Conservation (phyloP, 345 rosid species). For the Pelargonium nanum region DNA sequence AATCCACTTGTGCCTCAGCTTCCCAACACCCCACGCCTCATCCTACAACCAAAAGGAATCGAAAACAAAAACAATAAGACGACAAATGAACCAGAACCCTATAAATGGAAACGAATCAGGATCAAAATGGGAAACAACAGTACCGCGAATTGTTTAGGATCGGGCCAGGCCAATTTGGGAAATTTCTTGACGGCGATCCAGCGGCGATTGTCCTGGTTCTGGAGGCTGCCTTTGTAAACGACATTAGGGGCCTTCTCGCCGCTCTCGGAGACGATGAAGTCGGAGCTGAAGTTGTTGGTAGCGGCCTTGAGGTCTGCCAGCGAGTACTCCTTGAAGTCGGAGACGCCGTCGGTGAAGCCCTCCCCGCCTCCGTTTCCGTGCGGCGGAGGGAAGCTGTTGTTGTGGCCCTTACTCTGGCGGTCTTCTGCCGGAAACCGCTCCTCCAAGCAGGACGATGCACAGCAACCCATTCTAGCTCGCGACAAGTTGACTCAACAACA, state of each 20-base stretch:
- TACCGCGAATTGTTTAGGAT: slow-evolving; percentile 80
- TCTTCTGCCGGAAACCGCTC: slow-evolving; percentile 17
- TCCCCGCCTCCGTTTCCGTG: slow-evolving; percentile 24
- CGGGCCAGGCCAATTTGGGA: slow-evolving; percentile 76
- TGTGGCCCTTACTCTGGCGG: slow-evolving; percentile 9
- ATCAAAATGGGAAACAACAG: background rate
- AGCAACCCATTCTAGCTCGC: slow-evolving; percentile 46
- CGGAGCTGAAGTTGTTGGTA: slow-evolving; percentile 67
- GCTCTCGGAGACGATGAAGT: slow-evolving; percentile 61
- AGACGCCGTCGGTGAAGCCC: slow-evolving; percentile 16
- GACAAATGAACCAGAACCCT: background rate
- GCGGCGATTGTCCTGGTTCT: slow-evolving; percentile 28
- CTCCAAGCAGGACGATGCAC: slow-evolving; percentile 35
- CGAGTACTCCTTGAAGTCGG: slow-evolving; percentile 56
- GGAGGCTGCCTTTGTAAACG: slow-evolving; percentile 66
- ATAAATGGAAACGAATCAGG: background rate
- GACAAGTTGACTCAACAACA: slow-evolving; percentile 23
- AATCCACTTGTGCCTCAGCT: slow-evolving; percentile 65
- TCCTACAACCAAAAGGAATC: slow-evolving; percentile 34
- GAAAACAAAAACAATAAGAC: slow-evolving; percentile 4
- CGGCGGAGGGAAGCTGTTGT: slow-evolving; percentile 12
- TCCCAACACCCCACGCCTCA: slow-evolving; percentile 89
- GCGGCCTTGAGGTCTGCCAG: slow-evolving; percentile 67
- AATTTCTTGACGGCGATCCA: slow-evolving; percentile 79
- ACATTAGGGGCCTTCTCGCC: slow-evolving; percentile 73